phyloP scores from a whole-genome alignment of 257 asterid species.

The Solanum medicagineum region DNA sequence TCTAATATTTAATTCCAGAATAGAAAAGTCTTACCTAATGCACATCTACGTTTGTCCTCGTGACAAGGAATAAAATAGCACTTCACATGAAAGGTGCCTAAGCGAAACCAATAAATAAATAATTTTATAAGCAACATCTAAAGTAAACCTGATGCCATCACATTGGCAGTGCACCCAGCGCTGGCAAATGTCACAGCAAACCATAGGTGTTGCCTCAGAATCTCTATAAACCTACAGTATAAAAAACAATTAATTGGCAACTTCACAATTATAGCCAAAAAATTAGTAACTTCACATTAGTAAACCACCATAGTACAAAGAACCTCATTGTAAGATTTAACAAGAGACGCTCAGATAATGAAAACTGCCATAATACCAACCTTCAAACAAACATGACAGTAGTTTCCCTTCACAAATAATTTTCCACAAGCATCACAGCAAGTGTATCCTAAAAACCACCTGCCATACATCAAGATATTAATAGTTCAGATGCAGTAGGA shows the following conservation, averaged over 20 bases:
- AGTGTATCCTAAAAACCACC: conserved; percentile 99
- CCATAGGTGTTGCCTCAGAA: conserved; percentile 99
- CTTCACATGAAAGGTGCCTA: background rate
- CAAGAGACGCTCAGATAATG: background rate
- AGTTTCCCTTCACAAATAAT: conserved; percentile 88
- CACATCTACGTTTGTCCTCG: background rate
- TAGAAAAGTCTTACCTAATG: background rate
- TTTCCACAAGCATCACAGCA: conserved; percentile 99
- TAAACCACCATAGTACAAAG: background rate
- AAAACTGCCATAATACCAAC: conserved; percentile 15
- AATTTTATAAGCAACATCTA: background rate
- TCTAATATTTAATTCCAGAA: background rate
- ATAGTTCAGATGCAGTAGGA: background rate
- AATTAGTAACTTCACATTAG: background rate
- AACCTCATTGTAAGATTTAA: background rate
- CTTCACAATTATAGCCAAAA: background rate
- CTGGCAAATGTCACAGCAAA: conserved; percentile 94
- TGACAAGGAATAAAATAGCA: background rate
- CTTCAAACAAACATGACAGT: conserved; percentile 97
- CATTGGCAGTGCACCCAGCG: conserved; percentile 99
- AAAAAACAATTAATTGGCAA: conserved; percentile 5
- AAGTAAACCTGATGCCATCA: conserved; percentile 81
- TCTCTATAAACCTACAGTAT: conserved; percentile 82
- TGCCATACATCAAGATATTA: conserved; percentile 13
- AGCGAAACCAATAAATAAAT: background rate